Evolutionary conservation across 148 eudicot genomes (phyloP).

Genomic region (Camellia granthamiana): DNA sequence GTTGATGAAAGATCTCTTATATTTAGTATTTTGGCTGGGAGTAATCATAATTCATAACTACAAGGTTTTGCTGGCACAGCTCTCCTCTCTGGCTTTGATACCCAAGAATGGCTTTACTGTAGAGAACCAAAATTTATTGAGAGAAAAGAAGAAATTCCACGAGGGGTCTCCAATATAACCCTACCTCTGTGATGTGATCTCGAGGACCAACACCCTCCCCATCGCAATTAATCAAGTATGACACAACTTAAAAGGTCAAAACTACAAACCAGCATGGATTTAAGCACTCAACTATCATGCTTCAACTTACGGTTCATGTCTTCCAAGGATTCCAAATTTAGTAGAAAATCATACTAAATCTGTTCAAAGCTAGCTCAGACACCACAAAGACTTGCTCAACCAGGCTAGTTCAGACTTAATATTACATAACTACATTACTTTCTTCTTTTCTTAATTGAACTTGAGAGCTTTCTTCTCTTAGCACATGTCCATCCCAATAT

Average conservation of each 20-base stretch:
- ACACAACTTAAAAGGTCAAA: neutral
- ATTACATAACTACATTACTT: neutral
- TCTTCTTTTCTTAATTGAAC: neutral
- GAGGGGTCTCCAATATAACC: neutral
- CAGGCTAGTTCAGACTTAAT: neutral
- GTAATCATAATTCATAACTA: neutral
- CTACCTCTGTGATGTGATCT: neutral
- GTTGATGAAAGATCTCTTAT: too few relatives aligned
- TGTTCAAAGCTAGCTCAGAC: neutral
- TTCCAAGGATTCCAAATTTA: neutral
- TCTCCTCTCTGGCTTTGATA: neutral
- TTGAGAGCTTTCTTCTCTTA: neutral
- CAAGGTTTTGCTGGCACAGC: neutral
- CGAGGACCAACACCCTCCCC: neutral
- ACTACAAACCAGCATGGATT: neutral
- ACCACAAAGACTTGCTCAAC: neutral
- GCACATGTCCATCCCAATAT: neutral
- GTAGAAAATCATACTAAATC: neutral
- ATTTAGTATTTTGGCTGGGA: neutral
- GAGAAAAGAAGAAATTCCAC: neutral
- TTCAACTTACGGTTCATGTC: neutral
- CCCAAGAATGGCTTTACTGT: neutral
- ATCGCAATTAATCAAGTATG: neutral
- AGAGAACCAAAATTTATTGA: neutral
- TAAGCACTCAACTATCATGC: neutral